phyloP scores from a whole-genome alignment of 495 filamentous ascomycete genomes.

The Neurospora sp. region DNA sequence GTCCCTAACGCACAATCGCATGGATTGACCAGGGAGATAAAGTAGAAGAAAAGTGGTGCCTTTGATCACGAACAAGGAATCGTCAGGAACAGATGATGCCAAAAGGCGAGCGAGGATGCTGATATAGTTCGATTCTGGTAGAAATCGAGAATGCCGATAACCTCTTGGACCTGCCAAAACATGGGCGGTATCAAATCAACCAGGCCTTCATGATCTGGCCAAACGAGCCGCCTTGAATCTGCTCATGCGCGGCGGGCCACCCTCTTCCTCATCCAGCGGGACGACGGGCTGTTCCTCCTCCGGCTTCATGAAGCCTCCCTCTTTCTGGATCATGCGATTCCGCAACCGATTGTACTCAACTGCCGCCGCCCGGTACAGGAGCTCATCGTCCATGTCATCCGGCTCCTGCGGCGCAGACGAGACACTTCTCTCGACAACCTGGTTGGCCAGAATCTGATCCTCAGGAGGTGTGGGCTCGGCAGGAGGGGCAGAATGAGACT shows the following conservation, averaged over 20 bases:
- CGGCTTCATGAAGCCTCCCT: slow-evolving; percentile 62
- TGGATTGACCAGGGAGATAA: not conserved
- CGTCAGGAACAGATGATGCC: not conserved
- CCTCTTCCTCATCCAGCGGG: slow-evolving; percentile 58
- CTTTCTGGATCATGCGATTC: slow-evolving; percentile 65
- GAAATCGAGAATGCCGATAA: slow-evolving; percentile 9
- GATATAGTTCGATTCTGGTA: slow-evolving; percentile 10
- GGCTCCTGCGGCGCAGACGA: slow-evolving; percentile 39
- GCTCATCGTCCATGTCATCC: slow-evolving; percentile 62
- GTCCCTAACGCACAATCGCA: not conserved
- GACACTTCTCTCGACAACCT: slow-evolving; percentile 51
- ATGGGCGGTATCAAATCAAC: not conserved
- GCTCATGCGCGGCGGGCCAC: slow-evolving; percentile 62
- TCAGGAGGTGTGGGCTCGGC: slow-evolving; percentile 41
- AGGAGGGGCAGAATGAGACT: not conserved
- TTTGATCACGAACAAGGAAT: not conserved
- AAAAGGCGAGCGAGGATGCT: not conserved
- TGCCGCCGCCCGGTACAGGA: slow-evolving; percentile 66
- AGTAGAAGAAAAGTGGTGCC: not conserved
- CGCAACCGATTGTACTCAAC: slow-evolving; percentile 71
- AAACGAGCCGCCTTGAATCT: slow-evolving; percentile 82
- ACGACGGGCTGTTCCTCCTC: slow-evolving; percentile 39
- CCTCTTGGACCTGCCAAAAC: not conserved
- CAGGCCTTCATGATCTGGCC: slow-evolving; percentile 25
- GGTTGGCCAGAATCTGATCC: slow-evolving; percentile 45